These are phyloP conservation scores for Chaetothyriales sp. DNA, from an alignment of 2,329 filamentous ascomycete genomes.

Conservation along the genomic window DNA sequence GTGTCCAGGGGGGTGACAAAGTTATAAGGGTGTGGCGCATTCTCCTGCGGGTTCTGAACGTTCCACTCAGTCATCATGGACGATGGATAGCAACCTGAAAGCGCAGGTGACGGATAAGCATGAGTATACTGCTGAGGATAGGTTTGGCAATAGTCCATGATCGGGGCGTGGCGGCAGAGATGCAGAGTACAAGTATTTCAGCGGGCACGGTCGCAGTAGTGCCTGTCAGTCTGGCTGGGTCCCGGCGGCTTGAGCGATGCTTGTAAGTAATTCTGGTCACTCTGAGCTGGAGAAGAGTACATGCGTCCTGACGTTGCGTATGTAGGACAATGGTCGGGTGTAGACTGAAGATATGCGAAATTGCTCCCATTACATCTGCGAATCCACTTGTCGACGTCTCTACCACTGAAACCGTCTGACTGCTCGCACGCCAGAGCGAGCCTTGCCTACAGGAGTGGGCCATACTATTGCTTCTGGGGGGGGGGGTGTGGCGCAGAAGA, in stretches of 20 bases:
- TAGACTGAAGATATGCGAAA: not conserved
- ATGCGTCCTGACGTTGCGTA: not conserved
- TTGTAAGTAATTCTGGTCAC: not conserved
- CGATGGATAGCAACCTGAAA: not conserved
- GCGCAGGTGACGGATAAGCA: not conserved
- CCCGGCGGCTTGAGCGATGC: not conserved
- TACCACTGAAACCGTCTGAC: not conserved
- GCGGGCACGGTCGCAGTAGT: not conserved
- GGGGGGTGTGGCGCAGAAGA: not conserved
- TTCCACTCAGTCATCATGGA: not conserved
- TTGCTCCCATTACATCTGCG: not conserved
- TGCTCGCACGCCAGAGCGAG: not conserved
- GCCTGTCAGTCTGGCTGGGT: not conserved
- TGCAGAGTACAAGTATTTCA: not conserved
- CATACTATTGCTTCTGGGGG: not conserved
- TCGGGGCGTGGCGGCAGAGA: not conserved
- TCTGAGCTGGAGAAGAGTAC: not conserved
- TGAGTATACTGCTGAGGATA: not conserved
- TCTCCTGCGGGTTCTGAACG: not conserved
- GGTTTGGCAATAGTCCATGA: not conserved
- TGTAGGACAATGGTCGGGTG: not conserved
- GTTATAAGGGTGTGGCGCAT: not conserved
- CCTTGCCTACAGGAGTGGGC: not conserved
- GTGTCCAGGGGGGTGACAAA: not conserved
- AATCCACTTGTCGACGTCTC: not conserved